These are phyloP conservation scores for Trichophyton schoenleinii DNA, from an alignment of 2,329 filamentous ascomycete species.

Conservation along the genomic window DNA sequence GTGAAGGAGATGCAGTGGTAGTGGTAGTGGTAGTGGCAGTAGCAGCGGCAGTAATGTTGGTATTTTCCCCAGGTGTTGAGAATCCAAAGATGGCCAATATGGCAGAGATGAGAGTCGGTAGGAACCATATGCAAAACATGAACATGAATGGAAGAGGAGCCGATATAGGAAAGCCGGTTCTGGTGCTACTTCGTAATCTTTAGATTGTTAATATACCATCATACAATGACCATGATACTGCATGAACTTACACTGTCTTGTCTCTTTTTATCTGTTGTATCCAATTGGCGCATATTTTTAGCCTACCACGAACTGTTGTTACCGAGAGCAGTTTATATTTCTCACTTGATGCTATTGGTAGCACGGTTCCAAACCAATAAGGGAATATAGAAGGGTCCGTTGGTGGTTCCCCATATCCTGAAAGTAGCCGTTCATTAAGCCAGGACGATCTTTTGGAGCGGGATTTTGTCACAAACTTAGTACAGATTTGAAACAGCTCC, in stretches of 20 bases:
- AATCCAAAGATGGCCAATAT: background rate
- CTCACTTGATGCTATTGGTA: constrained; percentile 64
- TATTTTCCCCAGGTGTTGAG: background rate
- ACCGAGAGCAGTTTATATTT: constrained; percentile 66
- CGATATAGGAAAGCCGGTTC: background rate
- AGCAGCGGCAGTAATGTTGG: background rate
- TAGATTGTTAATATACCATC: background rate
- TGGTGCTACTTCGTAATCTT: background rate
- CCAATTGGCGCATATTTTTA: constrained; percentile 76
- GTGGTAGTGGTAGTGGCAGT: background rate
- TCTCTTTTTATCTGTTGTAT: constrained; percentile 56
- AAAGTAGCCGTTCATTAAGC: constrained; percentile 59
- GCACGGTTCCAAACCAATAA: constrained; percentile 78
- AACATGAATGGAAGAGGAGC: constrained; percentile 4
- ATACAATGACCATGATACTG: background rate
- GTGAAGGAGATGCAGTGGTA: background rate
- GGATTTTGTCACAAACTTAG: constrained; percentile 58
- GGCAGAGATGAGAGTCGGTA: background rate
- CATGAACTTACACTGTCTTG: constrained; percentile 48
- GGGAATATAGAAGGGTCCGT: constrained; percentile 65
- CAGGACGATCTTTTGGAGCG: constrained; percentile 56
- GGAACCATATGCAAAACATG: constrained; percentile 4
- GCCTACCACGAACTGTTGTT: constrained; percentile 61
- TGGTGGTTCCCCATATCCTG: constrained; percentile 66
- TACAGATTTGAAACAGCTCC: constrained; percentile 52